phyloP scores from a whole-genome alignment of 768 basidiomycete species.

The Suillus weaverae region DNA sequence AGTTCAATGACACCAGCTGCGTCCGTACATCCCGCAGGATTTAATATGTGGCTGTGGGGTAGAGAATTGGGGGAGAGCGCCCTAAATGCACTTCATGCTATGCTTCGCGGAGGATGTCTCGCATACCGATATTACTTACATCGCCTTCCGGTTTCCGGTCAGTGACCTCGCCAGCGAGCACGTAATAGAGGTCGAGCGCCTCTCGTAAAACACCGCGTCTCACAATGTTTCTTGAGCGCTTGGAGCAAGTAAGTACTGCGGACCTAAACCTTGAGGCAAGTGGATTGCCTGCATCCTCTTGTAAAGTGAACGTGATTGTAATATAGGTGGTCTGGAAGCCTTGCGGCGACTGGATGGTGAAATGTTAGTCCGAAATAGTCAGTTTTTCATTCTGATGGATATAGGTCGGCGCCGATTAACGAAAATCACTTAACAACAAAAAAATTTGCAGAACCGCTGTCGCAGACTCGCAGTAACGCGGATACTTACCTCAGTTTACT shows the following conservation, averaged over 20 bases:
- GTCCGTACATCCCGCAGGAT: not conserved
- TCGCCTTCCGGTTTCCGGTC: not conserved
- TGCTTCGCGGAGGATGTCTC: not conserved
- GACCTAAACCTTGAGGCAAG: not conserved
- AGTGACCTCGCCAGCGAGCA: not conserved
- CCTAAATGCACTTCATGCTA: not conserved
- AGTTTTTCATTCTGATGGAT: not conserved
- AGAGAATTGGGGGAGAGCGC: not conserved
- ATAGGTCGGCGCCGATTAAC: not conserved
- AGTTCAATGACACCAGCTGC: not conserved
- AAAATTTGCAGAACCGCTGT: not conserved
- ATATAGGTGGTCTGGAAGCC: not conserved
- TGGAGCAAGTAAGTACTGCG: not conserved
- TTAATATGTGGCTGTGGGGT: not conserved
- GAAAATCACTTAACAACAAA: not conserved
- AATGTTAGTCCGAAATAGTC: not conserved
- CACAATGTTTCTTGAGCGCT: not conserved
- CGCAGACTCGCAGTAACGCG: not conserved
- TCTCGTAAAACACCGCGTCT: not conserved
- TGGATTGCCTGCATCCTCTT: not conserved
- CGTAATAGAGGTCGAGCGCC: not conserved
- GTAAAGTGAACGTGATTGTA: not conserved
- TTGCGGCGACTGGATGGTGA: not conserved
- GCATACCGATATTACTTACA: not conserved
- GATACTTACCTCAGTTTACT: not conserved